A percentile compares a stretch with the other conserved stretches of the same genome.
Conservation (phyloP, 2,329 filamentous ascomycete genomes). For the Pseudovirgaria hyperparasitica region DNA sequence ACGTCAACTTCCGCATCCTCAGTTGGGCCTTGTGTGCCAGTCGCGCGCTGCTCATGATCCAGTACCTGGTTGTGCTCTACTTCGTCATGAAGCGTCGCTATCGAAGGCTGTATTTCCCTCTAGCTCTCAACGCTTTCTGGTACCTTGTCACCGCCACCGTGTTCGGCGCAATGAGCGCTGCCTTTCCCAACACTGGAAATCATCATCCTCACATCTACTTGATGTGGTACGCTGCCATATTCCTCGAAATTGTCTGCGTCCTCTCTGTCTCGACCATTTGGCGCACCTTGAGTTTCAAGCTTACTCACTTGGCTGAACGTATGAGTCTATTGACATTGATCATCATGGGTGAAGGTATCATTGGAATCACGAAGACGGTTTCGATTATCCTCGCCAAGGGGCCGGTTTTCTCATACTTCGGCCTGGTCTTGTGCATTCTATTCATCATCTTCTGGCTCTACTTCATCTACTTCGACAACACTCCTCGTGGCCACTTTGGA, state of each 20-base stretch:
- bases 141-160: conserved; percentile 14
- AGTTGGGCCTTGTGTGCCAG: conserved; percentile 22
- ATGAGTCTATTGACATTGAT: conserved; percentile 49
- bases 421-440: conserved; percentile 24
- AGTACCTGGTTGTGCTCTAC: conserved; percentile 20
- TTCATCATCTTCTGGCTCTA: conserved; percentile 39
- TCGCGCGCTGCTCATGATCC: conserved; percentile 17
- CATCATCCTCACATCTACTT: conserved; percentile 4
- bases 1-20: conserved; percentile 20
- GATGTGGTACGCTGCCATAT: conserved; percentile 22
- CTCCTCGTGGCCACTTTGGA: conserved; percentile 35
- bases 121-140: conserved; percentile 17
- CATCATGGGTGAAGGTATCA: conserved; percentile 50
- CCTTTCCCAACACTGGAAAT: conserved; percentile 11
- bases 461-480: conserved; percentile 49
- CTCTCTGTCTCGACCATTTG: conserved; percentile 38
- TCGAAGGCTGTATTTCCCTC: conserved; percentile 20
- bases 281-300: conserved; percentile 42
- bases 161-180: conserved; percentile 21
- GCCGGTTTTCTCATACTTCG: conserved; percentile 19
- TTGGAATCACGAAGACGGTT: conserved; percentile 40
- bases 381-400: conserved; percentile 23
- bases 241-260: conserved; percentile 37
- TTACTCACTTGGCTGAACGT: conserved; percentile 47
- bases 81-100: conserved; percentile 17